These are phyloP conservation scores for Huntiella omanensis DNA, from an alignment of 2,329 filamentous ascomycete genomes.

Conservation along the genomic window DNA sequence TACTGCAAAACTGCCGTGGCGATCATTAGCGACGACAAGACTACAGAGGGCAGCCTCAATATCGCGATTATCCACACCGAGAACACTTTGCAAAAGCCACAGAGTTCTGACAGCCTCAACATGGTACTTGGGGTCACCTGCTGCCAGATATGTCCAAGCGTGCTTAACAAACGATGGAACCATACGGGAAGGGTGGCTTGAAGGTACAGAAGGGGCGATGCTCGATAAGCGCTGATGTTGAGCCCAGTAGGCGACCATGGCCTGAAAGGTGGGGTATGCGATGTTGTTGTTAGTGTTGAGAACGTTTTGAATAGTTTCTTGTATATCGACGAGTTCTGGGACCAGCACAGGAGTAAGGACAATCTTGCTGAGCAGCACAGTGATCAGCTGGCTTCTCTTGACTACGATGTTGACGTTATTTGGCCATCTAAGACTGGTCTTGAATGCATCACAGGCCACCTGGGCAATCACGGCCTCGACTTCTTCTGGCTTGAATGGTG, in stretches of 20 bases:
- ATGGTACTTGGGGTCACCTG: conserved; percentile 76
- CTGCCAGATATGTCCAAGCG: conserved; percentile 65
- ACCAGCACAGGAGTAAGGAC: background rate
- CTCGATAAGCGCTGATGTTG: background rate
- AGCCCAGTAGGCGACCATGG: conserved; percentile 28
- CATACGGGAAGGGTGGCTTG: conserved; percentile 27
- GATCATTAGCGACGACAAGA: conserved; percentile 41
- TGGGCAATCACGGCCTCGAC: conserved; percentile 42
- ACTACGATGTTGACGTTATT: conserved; percentile 30
- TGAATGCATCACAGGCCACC: conserved; percentile 29
- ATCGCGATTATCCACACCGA: conserved; percentile 48
- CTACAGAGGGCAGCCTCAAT: conserved; percentile 63
- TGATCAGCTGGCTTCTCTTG: conserved; percentile 39
- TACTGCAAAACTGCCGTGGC: conserved; percentile 26
- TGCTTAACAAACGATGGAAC: conserved; percentile 49
- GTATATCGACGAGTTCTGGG: conserved; percentile 1
- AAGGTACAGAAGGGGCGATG: conserved; percentile 16
- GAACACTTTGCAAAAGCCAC: conserved; percentile 63
- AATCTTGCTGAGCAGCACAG: conserved; percentile 36
- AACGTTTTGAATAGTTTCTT: conserved; percentile 20
- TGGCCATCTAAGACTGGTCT: conserved; percentile 25
- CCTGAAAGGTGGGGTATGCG: conserved; percentile 37
- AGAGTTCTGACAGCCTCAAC: conserved; percentile 77
- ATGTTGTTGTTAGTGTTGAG: conserved; percentile 30
- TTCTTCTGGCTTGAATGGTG: conserved; percentile 37